These are phyloP conservation scores for Blyttiomyces sp. DNA, from an alignment of 371 early-diverging fungal species.

Conservation along the genomic window DNA sequence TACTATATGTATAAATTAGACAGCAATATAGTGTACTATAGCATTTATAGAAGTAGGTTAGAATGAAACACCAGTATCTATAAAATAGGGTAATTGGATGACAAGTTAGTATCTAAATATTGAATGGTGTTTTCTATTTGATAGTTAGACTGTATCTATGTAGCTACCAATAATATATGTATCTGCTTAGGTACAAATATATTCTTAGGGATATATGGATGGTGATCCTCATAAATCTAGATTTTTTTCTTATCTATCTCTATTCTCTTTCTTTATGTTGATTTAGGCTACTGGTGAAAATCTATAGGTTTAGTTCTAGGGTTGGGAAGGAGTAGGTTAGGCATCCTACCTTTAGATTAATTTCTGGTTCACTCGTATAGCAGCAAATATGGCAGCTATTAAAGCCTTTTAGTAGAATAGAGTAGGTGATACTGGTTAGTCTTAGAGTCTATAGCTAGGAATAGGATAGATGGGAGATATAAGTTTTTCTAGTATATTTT, in stretches of 20 bases:
- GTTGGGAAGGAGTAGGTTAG: slow-evolving; percentile 47
- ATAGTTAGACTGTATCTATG: slow-evolving; percentile 43
- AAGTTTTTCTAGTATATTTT: slow-evolving; percentile 61
- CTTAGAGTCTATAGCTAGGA: slow-evolving; percentile 54
- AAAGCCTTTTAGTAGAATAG: slow-evolving; percentile 66
- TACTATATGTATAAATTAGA: slow-evolving; percentile 41
- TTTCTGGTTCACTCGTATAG: slow-evolving; percentile 69
- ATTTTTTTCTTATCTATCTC: slow-evolving; percentile 67
- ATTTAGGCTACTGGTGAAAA: slow-evolving; percentile 64
- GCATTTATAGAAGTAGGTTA: slow-evolving; percentile 55
- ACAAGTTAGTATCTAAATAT: slow-evolving; percentile 38
- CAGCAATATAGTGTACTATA: slow-evolving; percentile 49
- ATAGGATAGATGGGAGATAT: slow-evolving; percentile 58
- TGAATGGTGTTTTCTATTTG: slow-evolving; percentile 38
- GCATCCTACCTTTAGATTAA: slow-evolving; percentile 63
- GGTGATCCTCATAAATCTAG: slow-evolving; percentile 49
- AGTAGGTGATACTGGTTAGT: slow-evolving; percentile 65
- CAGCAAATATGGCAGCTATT: slow-evolving; percentile 66
- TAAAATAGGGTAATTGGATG: slow-evolving; percentile 45
- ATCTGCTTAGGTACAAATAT: slow-evolving; percentile 44
- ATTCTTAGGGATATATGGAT: slow-evolving; percentile 52
- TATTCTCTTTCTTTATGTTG: slow-evolving; percentile 65
- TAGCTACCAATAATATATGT: slow-evolving; percentile 40
- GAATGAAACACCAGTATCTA: slow-evolving; percentile 47
- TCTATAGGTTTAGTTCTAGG: slow-evolving; percentile 56